These are phyloP conservation scores for Leishmania tropica DNA, from an alignment of 208 protist species.

Conservation along the genomic window DNA sequence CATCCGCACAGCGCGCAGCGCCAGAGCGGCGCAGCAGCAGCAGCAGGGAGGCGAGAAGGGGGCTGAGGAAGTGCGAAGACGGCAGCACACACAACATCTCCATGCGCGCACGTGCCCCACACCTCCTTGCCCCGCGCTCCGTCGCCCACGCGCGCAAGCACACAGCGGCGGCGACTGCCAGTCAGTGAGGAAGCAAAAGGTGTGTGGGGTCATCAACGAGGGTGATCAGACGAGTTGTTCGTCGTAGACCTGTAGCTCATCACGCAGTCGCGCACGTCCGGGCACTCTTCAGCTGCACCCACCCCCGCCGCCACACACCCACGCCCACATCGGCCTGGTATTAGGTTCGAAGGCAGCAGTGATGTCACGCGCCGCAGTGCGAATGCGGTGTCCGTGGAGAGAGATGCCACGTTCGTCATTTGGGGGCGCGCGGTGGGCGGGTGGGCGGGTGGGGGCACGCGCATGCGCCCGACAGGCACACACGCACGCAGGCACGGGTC, in stretches of 20 bases:
- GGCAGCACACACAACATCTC: too few relatives aligned
- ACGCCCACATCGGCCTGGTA: neutral
- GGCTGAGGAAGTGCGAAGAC: too few relatives aligned
- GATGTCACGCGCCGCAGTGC: conserved; percentile 11
- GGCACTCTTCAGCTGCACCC: neutral
- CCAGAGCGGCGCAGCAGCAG: too few relatives aligned
- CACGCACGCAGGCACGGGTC: too few relatives aligned
- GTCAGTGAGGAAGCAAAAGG: conserved; percentile 41
- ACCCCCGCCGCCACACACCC: too few relatives aligned
- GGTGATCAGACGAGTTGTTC: conserved; percentile 31
- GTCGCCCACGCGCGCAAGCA: too few relatives aligned
- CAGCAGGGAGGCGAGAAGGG: too few relatives aligned
- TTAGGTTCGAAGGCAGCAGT: conserved; percentile 5
- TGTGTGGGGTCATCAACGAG: conserved; percentile 22
- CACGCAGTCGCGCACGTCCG: conserved; percentile 11
- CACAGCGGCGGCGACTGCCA: too few relatives aligned
- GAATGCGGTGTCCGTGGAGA: conserved; percentile 16
- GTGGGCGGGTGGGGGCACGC: neutral
- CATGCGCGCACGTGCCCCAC: too few relatives aligned
- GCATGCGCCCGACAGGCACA: neutral
- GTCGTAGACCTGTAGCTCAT: conserved; percentile 19
- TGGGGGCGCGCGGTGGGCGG: too few relatives aligned
- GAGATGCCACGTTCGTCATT: conserved; percentile 19
- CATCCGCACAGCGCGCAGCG: too few relatives aligned
- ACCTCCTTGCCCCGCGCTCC: too few relatives aligned